phyloP scores from a whole-genome alignment of 805 yeast species.

The Kuraishia borneana region DNA sequence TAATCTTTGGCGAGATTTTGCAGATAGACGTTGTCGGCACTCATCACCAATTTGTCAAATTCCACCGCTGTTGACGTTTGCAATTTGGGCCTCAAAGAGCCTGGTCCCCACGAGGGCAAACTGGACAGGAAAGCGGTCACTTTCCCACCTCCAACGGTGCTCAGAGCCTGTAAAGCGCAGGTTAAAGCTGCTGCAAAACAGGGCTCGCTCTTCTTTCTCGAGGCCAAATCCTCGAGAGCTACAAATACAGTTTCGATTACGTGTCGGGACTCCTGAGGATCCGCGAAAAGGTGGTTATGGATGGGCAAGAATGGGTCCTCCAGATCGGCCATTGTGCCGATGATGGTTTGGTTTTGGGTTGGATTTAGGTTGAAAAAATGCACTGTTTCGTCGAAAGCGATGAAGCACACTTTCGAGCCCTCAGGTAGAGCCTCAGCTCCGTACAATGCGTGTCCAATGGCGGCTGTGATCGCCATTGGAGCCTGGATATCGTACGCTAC shows the following conservation, averaged over 20 bases:
- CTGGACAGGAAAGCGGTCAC: constrained; percentile 56
- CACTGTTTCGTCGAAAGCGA: constrained; percentile 62
- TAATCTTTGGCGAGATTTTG: constrained; percentile 45
- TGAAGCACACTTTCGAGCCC: constrained; percentile 51
- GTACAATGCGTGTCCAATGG: constrained; percentile 47
- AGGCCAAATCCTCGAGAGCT: constrained; percentile 37
- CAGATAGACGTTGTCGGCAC: constrained; percentile 54
- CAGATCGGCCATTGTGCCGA: constrained; percentile 56
- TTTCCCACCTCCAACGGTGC: constrained; percentile 72
- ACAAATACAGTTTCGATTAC: constrained; percentile 61
- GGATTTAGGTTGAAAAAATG: constrained; percentile 65
- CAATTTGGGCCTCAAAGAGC: constrained; percentile 41
- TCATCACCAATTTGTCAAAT: constrained; percentile 34
- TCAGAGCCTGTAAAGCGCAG: constrained; percentile 53
- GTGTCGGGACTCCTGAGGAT: constrained; percentile 53
- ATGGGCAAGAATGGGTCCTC: constrained; percentile 80
- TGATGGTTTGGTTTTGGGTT: constrained; percentile 35
- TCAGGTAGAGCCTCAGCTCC: constrained; percentile 21
- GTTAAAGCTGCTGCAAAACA: constrained; percentile 73
- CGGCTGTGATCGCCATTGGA: constrained; percentile 55
- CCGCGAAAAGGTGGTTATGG: constrained; percentile 65
- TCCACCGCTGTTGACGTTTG: constrained; percentile 22
- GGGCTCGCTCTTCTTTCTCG: constrained; percentile 39
- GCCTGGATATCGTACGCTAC: constrained; percentile 49
- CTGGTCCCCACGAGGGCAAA: constrained; percentile 77